Base-by-base conservation (phyloP, 1,284 basidiomycete species). In the Pseudozyma pruni region DNA sequence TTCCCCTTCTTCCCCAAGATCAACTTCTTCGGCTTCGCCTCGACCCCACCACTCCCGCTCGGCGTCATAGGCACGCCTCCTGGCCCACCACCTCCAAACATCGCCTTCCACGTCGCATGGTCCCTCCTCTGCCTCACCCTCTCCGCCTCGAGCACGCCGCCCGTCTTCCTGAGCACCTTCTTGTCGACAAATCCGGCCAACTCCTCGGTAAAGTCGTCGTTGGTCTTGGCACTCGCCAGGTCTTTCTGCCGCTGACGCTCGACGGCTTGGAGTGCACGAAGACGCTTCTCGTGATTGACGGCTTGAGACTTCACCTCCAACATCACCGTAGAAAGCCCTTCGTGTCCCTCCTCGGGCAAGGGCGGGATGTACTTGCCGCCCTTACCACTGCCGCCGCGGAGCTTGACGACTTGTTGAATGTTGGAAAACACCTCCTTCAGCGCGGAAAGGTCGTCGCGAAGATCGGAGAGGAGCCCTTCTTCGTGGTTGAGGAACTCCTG, bases 401-500 rank as follows among this genome's bases (percentile, higher is more conserved):
- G 59, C 52, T 76, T 75, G 56, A 82, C 78, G 35, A 82, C 78
- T 52, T 81, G 76, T 57, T 81, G 78, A 31, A 82, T 82, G 45
- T 81, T 78, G 47, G 61, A 64, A 40, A 80, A 82, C 43, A 81
- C 78, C 43, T 80, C 80, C 57, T 78, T 74, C 25, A 82, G 59
- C 25, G 74, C 74, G 6, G 35, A 39, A 31, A 76, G 54, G 46
- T 82, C 80, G 40, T 80, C 80, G 29, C 78, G 56, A 37, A 82
- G 52, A 45, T 82, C 80, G 20, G 62, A 64, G 5, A 82, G 48
- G 16, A 82, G 44, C 3, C 80, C 75, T 34, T 81, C 80, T 57
- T 82, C 78, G 62, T 81, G 78, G 53, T 81, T 89, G 51, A 98
- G 85, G 85, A 96, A 91, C 75, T 94, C 91, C 82, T 98, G 95